Conservation (phyloP, 2,329 filamentous ascomycete genomes). For the Ramularia collo-cygni region DNA sequence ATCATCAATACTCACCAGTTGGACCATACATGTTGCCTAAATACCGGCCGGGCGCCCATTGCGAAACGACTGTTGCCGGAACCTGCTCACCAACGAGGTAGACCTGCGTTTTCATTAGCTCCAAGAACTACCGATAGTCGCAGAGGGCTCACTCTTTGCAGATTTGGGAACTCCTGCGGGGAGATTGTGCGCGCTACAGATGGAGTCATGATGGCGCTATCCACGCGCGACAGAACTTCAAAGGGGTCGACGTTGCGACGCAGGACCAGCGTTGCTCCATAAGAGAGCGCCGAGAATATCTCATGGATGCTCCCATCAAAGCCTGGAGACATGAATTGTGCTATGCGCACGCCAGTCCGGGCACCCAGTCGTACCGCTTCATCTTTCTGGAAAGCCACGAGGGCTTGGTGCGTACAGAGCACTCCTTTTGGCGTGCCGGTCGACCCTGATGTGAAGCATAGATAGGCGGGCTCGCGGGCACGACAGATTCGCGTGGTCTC, state of each 20-base stretch:
- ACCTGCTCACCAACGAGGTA: conserved; percentile 3
- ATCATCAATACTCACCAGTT: no score
- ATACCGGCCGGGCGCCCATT: background rate
- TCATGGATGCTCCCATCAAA: conserved; percentile 5
- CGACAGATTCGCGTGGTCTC: background rate
- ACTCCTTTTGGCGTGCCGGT: conserved; percentile 4
- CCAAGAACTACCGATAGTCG: no score
- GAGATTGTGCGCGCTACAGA: background rate
- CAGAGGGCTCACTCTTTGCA: background rate
- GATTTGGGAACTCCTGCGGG: background rate
- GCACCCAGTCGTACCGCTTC: conserved; percentile 1
- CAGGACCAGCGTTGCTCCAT: conserved; percentile 2
- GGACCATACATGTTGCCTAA: conserved; percentile 4
- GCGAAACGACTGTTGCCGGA: background rate
- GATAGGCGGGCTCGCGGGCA: background rate
- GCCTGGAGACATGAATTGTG: conserved; percentile 4
- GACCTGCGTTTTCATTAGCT: no score
- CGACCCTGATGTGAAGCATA: conserved; percentile 4
- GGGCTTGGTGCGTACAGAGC: conserved; percentile 2
- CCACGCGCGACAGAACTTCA: background rate
- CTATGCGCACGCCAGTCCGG: background rate
- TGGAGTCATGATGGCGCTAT: background rate
- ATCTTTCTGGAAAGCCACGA: conserved; percentile 3
- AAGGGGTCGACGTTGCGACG: background rate
- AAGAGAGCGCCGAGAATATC: conserved; percentile 1